Evolutionary conservation across 2,329 filamentous ascomycete genomes (phyloP), one percentile per base, ranked within the genome.

Genomic region (Plectosphaerella plurivora): DNA sequence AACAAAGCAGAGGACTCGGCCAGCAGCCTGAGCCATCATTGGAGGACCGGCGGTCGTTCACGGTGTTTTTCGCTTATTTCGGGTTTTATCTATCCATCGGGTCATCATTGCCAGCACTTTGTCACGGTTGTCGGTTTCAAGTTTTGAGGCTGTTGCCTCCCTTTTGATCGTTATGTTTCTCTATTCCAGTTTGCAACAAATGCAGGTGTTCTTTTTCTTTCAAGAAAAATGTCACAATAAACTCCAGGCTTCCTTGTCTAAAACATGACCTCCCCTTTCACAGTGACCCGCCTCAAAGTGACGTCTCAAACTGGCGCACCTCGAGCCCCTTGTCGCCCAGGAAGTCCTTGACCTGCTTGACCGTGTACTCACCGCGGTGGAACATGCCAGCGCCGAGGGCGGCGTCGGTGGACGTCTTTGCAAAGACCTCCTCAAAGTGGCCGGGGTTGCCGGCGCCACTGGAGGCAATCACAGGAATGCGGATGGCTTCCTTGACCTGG

Each of bases 371-470:
- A 37, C 88, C 90, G 47, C 94, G 78, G 73, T 99, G 94, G 72
- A 99, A 99, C 87, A 99, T 99, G 50, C 94, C 94, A 9, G 94
- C 94, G 3, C 94, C 94, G 55, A 99, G 74, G 25, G 94, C 94
- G 48, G 94, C 94, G 76, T 99, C 94, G 3, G 93, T 93, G 15
- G 78, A 77, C 9, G 94, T 97, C 72, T 88, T 76, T 52, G 82
- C 76, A 69, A 99, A 99, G 2, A 97, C 94, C 66, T 97, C 89
- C 49, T 84, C 80, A 66, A 99, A 99, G 72, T 99, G 94, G 0
- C 67, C 81, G 2, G 94, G 93, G 60, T 87, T 85, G 1, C 94
- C 94, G 2, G 94, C 94, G 41, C 94, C 94, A 66, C 90, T 96
- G 25, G 89, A 94, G 14, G 94, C 92, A 71, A 99, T 96, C 48